Base-by-base conservation (phyloP, 2,329 filamentous ascomycete genomes). In the Cladophialophora bantiana region DNA sequence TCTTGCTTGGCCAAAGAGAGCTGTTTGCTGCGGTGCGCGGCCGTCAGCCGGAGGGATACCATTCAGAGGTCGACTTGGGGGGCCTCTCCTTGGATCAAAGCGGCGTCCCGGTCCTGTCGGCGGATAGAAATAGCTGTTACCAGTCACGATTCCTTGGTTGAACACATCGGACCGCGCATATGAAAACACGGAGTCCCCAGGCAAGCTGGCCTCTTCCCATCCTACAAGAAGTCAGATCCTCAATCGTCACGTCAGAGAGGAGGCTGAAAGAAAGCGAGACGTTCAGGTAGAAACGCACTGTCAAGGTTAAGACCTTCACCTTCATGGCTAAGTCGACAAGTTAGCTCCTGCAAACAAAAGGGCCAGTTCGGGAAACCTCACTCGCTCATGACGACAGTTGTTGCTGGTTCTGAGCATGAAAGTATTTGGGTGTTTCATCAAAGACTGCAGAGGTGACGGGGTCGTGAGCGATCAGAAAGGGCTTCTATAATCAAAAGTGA, bases 371-470 rank as follows among this genome's bases (percentile, higher is more conserved):
- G 20, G 13, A 40, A 32, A 13, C 71, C 70, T 65, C 31, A 72
- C 70, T 72, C 70, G 63, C 67, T 69, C 70, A 72, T 72, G 52
- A 15, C 62, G 52, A 65, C n/a, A 15, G 40, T 15, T 60, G 31
- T 38, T 38, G 10, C 18, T n/a, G 59, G n/a, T 54, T 26, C 36
- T n/a, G 53, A 48, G n/a, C 45, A 48, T 53, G 26, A 40, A 38
- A 26, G 32, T 18, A 42, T 34, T 48, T 10, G 31, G n/a, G 18
- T 3, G 26, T 35, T 34, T 10, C 45, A 34, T 9, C 12, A 12
- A 40, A 35, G 9, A 7, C 45, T n/a, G 5, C 9, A 31, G 45
- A 12, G 45, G 45, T 13, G 45, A 50, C 18, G 45, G 18, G 13
- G 45, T 3, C 5, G 20, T 50, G 45, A 50, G 45, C 45, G 20